Conservation (phyloP, 2,329 filamentous ascomycete species). For the Colletotrichum sp. region DNA sequence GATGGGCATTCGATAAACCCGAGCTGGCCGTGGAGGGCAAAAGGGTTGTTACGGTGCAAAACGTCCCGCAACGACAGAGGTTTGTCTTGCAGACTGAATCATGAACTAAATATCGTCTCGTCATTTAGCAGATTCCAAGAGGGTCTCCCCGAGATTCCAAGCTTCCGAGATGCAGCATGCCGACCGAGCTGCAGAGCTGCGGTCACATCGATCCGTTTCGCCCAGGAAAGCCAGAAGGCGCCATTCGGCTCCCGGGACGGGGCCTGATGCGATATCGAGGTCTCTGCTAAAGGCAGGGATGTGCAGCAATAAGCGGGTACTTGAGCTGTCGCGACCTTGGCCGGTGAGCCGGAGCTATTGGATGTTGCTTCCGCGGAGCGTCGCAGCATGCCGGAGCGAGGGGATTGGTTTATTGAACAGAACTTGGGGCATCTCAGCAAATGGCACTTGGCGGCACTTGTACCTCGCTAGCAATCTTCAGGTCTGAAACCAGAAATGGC, state of each 20-base stretch:
- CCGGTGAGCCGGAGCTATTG: neutral
- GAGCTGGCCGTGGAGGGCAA: neutral
- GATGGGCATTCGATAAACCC: neutral
- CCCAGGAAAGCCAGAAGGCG: neutral
- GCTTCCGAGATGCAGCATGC: constrained; percentile 17
- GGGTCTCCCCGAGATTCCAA: constrained; percentile 3
- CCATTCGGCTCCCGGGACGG: neutral
- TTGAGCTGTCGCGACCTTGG: neutral
- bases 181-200: neutral
- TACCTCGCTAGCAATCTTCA: constrained; percentile 7
- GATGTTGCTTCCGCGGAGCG: neutral
- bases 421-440: neutral
- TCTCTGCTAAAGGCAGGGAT: constrained; percentile 4
- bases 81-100: constrained; percentile 3
- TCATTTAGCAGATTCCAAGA: constrained; percentile 9
- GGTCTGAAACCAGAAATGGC: constrained; percentile 16
- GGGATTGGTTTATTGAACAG: neutral
- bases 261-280: neutral
- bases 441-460: neutral
- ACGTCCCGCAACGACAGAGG: neutral
- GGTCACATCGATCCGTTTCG: neutral
- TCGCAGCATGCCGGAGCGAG: neutral
- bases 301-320: neutral
- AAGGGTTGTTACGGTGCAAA: neutral
- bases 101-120: neutral